Conservation (phyloP, 768 basidiomycete species). For the Pleurotus salmoneostramineus region DNA sequence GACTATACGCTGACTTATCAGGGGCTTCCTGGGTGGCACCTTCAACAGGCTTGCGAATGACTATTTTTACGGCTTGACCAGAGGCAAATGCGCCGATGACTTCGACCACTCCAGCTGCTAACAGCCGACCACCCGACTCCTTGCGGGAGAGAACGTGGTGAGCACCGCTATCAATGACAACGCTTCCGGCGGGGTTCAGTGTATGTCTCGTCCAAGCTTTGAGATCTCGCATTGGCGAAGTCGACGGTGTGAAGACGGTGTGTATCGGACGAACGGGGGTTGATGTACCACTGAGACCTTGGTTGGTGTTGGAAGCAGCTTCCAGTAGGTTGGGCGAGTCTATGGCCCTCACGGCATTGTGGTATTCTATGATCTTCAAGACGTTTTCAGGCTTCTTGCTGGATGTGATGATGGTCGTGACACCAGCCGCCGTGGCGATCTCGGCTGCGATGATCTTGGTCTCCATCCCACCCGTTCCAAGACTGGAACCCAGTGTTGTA, state of each 20-base stretch:
- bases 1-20: slow-evolving; percentile 30
- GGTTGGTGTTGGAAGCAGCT: slow-evolving; percentile 17
- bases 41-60: slow-evolving; percentile 43
- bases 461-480: slow-evolving; percentile 99
- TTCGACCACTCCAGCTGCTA: slow-evolving; percentile 88
- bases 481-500: slow-evolving; percentile 83
- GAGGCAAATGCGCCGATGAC: slow-evolving; percentile 89
- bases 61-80: slow-evolving; percentile 89
- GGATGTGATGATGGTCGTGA: slow-evolving; percentile 86
- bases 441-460: slow-evolving; percentile 99
- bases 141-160: slow-evolving; percentile 79
- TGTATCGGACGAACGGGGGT: slow-evolving; percentile 61
- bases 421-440: slow-evolving; percentile 93
- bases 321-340: neutral
- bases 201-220: slow-evolving; percentile 99
- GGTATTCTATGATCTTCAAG: slow-evolving; percentile 78
- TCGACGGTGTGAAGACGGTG: slow-evolving; percentile 80
- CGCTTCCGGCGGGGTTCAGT: slow-evolving; percentile 79
- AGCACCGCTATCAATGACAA: slow-evolving; percentile 88
- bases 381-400: slow-evolving; percentile 77
- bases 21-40: slow-evolving; percentile 19
- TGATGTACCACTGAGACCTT: slow-evolving; percentile 10
- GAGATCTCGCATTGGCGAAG: slow-evolving; percentile 73
- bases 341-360: slow-evolving; percentile 39
- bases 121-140: slow-evolving; percentile 85